Evolutionary conservation across 257 asterid species (phyloP).

Genomic region (Capsicum baccatum): DNA sequence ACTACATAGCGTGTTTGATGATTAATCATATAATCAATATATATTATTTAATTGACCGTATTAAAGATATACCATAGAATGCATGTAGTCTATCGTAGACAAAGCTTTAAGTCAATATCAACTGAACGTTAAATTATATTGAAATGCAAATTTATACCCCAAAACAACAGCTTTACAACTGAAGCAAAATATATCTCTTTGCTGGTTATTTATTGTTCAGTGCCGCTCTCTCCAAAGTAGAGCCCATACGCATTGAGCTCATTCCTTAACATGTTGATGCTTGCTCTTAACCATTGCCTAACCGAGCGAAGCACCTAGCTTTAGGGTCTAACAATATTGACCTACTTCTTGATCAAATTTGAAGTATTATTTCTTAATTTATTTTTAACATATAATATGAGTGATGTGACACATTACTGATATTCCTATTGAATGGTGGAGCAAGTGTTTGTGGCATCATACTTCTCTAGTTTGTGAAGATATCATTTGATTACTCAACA

Average conservation of each 20-base stretch:
- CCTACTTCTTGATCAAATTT: neutral
- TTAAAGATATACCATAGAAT: too few species aligned
- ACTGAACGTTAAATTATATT: too few species aligned
- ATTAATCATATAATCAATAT: too few species aligned
- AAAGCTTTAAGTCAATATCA: too few species aligned
- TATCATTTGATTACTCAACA: conserved; percentile 19
- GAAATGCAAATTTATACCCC: too few species aligned
- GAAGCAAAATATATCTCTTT: neutral
- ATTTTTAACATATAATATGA: neutral
- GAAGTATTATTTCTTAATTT: neutral
- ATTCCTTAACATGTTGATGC: neutral
- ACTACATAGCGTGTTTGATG: too few species aligned
- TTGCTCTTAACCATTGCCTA: neutral
- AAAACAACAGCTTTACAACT: too few species aligned
- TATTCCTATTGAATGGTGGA: conserved; percentile 6
- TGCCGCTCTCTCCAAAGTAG: neutral
- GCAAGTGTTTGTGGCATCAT: neutral
- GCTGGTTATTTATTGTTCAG: neutral
- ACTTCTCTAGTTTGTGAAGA: neutral
- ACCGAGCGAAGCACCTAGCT: neutral
- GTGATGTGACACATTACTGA: neutral
- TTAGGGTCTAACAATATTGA: neutral
- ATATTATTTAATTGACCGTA: too few species aligned
- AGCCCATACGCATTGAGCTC: neutral
- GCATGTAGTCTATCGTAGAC: too few species aligned